These are phyloP conservation scores for Poa annua DNA, from an alignment of 176 grass and related monocot species.

Conservation along the genomic window DNA sequence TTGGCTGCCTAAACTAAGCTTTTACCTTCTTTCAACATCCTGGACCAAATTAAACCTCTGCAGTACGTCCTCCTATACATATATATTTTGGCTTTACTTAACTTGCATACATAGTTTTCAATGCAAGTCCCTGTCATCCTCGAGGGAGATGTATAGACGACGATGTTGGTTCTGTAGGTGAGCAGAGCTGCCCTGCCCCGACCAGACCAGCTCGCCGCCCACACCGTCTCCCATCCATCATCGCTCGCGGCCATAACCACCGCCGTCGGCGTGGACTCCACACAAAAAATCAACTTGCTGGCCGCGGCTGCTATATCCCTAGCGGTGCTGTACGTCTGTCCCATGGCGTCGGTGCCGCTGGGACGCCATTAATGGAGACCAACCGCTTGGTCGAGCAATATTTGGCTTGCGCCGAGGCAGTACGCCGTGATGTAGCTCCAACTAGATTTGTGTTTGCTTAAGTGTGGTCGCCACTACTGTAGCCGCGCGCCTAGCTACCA, in stretches of 20 bases:
- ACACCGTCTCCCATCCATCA: neutral
- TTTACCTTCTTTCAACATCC: neutral
- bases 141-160: neutral
- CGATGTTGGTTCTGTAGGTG: neutral
- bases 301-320: neutral
- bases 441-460: too few species aligned
- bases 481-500: neutral
- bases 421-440: neutral
- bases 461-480: neutral
- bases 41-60: neutral
- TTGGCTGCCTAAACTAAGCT: neutral
- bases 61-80: neutral
- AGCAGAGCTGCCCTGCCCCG: constrained; percentile 26
- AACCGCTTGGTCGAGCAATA: neutral
- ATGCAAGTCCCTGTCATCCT: constrained; percentile 10
- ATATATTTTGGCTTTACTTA: neutral
- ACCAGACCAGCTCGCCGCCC: neutral
- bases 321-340: neutral
- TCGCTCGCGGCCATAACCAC: neutral
- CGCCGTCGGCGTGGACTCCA: neutral
- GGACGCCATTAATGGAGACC: neutral
- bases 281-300: neutral
- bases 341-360: neutral
- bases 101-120: neutral
- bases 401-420: neutral